A percentile compares a stretch with the other conserved stretches of the same genome.
phyloP scores from a whole-genome alignment of 2,329 filamentous ascomycete species.

The Balansia obtecta region DNA sequence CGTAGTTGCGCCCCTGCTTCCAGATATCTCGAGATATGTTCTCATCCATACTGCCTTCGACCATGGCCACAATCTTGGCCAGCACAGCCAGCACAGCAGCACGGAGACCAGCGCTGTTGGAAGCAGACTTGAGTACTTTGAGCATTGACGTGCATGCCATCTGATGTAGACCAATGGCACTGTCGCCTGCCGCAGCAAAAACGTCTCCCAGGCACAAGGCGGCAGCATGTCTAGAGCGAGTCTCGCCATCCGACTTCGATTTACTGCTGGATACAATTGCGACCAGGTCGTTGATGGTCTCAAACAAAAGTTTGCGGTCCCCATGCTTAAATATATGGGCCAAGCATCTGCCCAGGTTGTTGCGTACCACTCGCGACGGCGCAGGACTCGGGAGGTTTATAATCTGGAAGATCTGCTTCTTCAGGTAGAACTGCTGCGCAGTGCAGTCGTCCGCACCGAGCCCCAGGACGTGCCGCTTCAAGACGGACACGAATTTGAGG shows the following conservation, averaged over 20 bases:
- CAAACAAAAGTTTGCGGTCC: conserved; percentile 83
- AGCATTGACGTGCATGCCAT: conserved; percentile 60
- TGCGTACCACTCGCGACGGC: conserved; percentile 78
- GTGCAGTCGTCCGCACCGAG: conserved; percentile 72
- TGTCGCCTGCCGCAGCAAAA: conserved; percentile 86
- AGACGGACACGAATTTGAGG: conserved; percentile 72
- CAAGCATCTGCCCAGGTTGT: conserved; percentile 76
- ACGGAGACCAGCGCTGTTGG: conserved; percentile 69
- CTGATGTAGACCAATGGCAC: conserved; percentile 71
- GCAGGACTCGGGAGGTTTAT: conserved; percentile 73
- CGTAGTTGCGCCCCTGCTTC: conserved; percentile 76
- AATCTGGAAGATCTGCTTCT: conserved; percentile 89
- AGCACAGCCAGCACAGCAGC: conserved; percentile 66
- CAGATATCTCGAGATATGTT: conserved; percentile 76
- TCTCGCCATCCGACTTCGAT: conserved; percentile 60
- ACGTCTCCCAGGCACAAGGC: conserved; percentile 78
- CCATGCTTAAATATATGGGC: conserved; percentile 72
- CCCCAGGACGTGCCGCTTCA: conserved; percentile 66
- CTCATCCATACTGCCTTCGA: conserved; percentile 72
- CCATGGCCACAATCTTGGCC: conserved; percentile 63
- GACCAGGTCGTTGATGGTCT: conserved; percentile 83
- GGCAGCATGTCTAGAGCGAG: conserved; percentile 74
- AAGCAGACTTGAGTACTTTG: conserved; percentile 68
- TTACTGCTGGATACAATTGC: conserved; percentile 62
- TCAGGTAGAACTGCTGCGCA: conserved; percentile 80